Evolutionary conservation across 768 basidiomycete genomes (phyloP).

Genomic region (Leccinum fibrillosum): DNA sequence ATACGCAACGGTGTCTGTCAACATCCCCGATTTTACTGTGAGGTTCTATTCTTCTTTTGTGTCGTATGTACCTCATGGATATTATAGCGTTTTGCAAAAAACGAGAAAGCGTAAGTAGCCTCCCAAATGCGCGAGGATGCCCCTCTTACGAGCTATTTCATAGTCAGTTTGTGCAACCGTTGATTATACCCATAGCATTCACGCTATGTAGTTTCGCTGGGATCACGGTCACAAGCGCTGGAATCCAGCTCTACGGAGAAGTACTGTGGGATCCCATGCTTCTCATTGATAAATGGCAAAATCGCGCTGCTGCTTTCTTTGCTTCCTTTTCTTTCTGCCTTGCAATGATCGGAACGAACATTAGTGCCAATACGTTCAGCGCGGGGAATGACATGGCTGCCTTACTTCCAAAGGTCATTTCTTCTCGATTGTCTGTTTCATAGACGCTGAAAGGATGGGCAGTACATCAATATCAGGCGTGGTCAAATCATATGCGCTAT

Average conservation of each 20-base stretch:
- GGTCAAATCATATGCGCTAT: constrained; percentile 28
- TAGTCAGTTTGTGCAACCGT: constrained; percentile 70
- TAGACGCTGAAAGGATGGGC: constrained; percentile 1
- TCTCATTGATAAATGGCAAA: constrained; percentile 80
- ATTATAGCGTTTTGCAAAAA: constrained; percentile 65
- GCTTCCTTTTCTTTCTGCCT: constrained; percentile 68
- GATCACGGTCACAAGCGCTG: constrained; percentile 77
- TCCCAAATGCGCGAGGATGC: not conserved
- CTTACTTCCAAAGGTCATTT: constrained; percentile 51
- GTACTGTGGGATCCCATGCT: constrained; percentile 73
- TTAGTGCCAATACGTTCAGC: constrained; percentile 72
- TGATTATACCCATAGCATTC: constrained; percentile 79
- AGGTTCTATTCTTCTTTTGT: constrained; percentile 5
- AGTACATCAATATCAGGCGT: constrained; percentile 31
- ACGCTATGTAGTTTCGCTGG: constrained; percentile 76
- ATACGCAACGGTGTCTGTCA: constrained; percentile 71
- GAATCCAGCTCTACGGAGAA: constrained; percentile 65
- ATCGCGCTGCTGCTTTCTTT: constrained; percentile 84
- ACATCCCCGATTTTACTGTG: constrained; percentile 83
- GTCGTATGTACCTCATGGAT: not conserved
- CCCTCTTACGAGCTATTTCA: constrained; percentile 1
- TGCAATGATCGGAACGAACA: constrained; percentile 68
- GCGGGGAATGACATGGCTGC: constrained; percentile 87
- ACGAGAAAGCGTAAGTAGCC: constrained; percentile 52
- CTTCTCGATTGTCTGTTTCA: not conserved